phyloP scores from a whole-genome alignment of 140 eudicot species.

The Stevia rebaudiana region DNA sequence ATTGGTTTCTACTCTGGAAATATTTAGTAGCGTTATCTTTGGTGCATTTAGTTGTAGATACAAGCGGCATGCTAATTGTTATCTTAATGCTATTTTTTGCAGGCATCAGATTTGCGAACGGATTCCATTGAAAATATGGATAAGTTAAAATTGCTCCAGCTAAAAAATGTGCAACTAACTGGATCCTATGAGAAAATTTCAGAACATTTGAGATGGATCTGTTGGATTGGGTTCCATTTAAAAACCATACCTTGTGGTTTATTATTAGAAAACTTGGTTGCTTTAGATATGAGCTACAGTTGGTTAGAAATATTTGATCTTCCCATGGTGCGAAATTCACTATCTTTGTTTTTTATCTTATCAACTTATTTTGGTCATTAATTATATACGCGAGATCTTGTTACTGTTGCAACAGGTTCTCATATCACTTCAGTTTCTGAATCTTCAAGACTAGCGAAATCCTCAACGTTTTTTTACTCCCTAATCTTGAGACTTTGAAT shows the following conservation, averaged over 20 bases:
- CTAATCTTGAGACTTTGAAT: slow-evolving; percentile 9
- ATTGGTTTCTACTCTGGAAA: no score
- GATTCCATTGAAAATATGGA: neutral
- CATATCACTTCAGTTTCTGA: slow-evolving; percentile 10
- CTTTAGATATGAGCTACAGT: neutral
- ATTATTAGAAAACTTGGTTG: neutral
- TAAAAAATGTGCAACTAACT: neutral
- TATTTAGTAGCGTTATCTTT: no score
- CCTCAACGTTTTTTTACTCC: neutral
- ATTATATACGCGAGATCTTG: neutral
- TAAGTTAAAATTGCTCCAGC: neutral
- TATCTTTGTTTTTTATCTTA: neutral
- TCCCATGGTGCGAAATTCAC: neutral
- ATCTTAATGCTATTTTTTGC: no score
- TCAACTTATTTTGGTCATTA: neutral
- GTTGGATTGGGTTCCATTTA: neutral
- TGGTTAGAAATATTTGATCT: neutral
- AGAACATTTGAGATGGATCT: neutral
- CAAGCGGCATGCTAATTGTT: no score
- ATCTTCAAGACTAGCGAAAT: slow-evolving; percentile 15
- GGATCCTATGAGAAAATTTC: neutral
- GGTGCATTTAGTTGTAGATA: no score
- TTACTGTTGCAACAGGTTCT: slow-evolving; percentile 14
- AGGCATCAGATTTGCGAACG: neutral
- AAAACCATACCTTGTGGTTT: neutral